Percentiles rank a stretch among this genome's conserved stretches.
These are phyloP conservation scores for Cymbopogon flexuosus DNA, from an alignment of 202 grass and related monocot genomes.

Conservation along the genomic window DNA sequence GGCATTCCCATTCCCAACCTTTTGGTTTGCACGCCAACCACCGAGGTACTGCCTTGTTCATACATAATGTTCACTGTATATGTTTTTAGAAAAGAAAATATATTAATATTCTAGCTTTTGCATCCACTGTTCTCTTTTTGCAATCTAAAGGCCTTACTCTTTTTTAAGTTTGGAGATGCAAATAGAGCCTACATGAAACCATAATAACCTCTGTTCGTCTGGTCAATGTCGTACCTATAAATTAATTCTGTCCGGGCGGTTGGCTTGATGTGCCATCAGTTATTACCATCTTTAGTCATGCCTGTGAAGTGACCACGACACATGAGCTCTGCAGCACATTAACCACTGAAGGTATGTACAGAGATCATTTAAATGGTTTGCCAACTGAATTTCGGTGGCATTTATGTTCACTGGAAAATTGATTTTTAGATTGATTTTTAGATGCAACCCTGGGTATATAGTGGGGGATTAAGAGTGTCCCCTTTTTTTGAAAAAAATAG, in stretches of 20 bases:
- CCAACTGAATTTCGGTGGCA: background rate
- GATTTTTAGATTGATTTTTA: background rate
- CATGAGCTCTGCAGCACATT: constrained; percentile 5
- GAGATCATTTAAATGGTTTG: background rate
- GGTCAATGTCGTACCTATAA: constrained; percentile 6
- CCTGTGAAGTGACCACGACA: constrained; percentile 5
- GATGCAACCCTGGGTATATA: background rate
- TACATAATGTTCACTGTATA: too few relatives aligned
- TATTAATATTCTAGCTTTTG: too few relatives aligned
- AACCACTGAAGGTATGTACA: constrained; percentile 10
- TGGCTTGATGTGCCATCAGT: constrained; percentile 16
- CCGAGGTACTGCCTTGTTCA: too few relatives aligned
- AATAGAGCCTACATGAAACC: background rate
- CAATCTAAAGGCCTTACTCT: background rate
- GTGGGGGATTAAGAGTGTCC: background rate
- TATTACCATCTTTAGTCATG: constrained; percentile 19
- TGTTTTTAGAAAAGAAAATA: too few relatives aligned
- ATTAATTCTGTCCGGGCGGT: background rate
- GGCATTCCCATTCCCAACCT: too few relatives aligned
- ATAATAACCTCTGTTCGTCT: background rate
- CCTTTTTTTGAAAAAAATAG: too few relatives aligned
- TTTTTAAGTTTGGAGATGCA: background rate
- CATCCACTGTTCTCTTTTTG: too few relatives aligned
- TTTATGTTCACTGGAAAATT: background rate
- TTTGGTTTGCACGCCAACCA: too few relatives aligned